phyloP scores from a whole-genome alignment of 257 asterid species.

The Thymus quinquecostatus region DNA sequence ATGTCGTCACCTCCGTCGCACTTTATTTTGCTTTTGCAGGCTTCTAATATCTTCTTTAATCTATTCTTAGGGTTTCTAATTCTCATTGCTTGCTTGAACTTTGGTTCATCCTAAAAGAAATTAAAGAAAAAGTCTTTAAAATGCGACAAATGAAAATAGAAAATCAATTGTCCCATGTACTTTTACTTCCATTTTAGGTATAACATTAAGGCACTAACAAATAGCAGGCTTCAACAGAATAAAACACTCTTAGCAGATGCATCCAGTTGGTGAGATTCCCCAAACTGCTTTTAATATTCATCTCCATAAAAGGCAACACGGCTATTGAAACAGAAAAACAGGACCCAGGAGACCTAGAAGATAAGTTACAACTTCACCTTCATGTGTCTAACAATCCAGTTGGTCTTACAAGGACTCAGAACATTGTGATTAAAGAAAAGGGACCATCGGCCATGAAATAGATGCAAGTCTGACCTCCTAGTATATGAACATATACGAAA shows the following conservation, averaged over 20 bases:
- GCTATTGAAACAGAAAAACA: slow-evolving; percentile 4
- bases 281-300: slow-evolving; percentile 4
- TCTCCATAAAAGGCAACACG: slow-evolving; percentile 9
- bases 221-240: not conserved
- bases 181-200: not conserved
- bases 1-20: slow-evolving; percentile 98
- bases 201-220: not conserved
- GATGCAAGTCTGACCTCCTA: not conserved
- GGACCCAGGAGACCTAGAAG: not conserved
- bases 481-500: not conserved
- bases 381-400: not conserved
- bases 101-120: slow-evolving; percentile 66
- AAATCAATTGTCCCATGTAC: not conserved
- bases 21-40: slow-evolving; percentile 81
- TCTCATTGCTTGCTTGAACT: slow-evolving; percentile 85
- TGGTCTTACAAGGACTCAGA: not conserved
- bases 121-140: not conserved
- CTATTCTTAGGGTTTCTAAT: slow-evolving; percentile 84
- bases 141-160: not conserved
- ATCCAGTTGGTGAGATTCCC: slow-evolving; percentile 23
- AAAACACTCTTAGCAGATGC: slow-evolving; percentile 8
- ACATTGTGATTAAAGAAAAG: not conserved
- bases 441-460: not conserved
- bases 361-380: slow-evolving; percentile 5
- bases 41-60: slow-evolving; percentile 77